phyloP scores from a whole-genome alignment of 176 grass and related monocot genomes.

The Eleusine coracana region DNA sequence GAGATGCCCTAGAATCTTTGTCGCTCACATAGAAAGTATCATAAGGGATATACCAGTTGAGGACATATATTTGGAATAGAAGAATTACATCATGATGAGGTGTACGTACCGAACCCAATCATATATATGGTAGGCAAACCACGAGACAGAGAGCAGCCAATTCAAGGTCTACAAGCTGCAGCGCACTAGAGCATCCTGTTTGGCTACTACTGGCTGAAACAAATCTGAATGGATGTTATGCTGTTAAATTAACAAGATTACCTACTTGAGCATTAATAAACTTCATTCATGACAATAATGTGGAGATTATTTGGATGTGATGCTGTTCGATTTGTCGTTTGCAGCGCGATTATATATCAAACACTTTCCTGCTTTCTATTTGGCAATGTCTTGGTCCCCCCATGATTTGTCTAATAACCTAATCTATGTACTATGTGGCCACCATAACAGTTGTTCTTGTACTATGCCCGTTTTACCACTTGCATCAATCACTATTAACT shows the following conservation, averaged over 20 bases:
- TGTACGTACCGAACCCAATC: slow-evolving; percentile 29
- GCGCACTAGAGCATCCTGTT: slow-evolving; percentile 35
- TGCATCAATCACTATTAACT: slow-evolving; percentile 14
- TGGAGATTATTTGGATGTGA: slow-evolving; percentile 35
- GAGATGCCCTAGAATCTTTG: slow-evolving; percentile 49
- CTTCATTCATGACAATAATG: slow-evolving; percentile 31
- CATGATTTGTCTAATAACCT: slow-evolving; percentile 31
- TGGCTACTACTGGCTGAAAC: slow-evolving; percentile 29
- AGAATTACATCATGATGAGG: slow-evolving; percentile 42
- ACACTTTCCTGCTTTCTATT: slow-evolving; percentile 37
- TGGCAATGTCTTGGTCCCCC: slow-evolving; percentile 51
- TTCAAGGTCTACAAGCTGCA: slow-evolving; percentile 44
- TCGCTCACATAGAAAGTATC: slow-evolving; percentile 41
- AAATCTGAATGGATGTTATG: slow-evolving; percentile 35
- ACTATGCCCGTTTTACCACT: slow-evolving; percentile 25
- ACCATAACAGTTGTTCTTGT: slow-evolving; percentile 42
- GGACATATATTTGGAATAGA: slow-evolving; percentile 31
- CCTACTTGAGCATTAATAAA: slow-evolving; percentile 47
- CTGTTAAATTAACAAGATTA: slow-evolving; percentile 31
- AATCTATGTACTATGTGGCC: slow-evolving; percentile 32
- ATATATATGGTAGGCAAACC: slow-evolving; percentile 41
- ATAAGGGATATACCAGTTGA: slow-evolving; percentile 31
- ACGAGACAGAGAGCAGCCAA: slow-evolving; percentile 45
- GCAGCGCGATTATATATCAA: not conserved
- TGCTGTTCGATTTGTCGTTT: slow-evolving; percentile 49